Evolutionary conservation across 1,139 yeast species (phyloP), one percentile per base, ranked within the genome.

Genomic region (Taphrina betulina): DNA sequence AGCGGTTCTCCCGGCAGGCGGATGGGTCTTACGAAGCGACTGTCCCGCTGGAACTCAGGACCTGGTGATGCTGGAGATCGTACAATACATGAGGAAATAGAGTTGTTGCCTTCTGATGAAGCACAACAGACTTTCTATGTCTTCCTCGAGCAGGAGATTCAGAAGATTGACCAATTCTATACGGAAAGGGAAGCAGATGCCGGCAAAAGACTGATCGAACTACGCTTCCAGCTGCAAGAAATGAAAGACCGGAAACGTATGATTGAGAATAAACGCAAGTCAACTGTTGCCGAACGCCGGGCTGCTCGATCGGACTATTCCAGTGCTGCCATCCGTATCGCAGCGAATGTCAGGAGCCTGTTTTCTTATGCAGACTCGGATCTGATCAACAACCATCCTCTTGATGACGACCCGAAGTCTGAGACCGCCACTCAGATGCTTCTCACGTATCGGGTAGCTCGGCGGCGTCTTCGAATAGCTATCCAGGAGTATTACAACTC

Each of bases 401-500:
- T 34, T 24, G 22, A 42, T 7, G 45, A 33, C 8, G 41, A 42
- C 34, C 55, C 51, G 12, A 50, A 59, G 58, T 28, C 33, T 12
- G 36, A 35, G 29, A 26, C 60, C 19, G 28, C 44, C 19, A 46
- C 51, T 5, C 60, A 60, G 31, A 51, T 61, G 44, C 61, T 59
- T 37, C 36, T 61, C 4, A 50, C 54, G 2, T 50, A 50, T 29
- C 71, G 78, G 33, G 79, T 78, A 55, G 96, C 96, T 1, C 76
- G 83, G 62, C 77, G 82, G 59, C 86, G 86, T 67, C 72, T 92
- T 53, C 85, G 87, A 63, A 77, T 78, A 34, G 96, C 96, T 0
- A 70, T 87, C 12, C 73, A 83, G 58, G 96, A 90, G 65, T 83
- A 79, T 63, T 92, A 90, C 68, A 76, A 95, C 57, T 81, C 86